Conservation (phyloP, 257 asterid genomes). For the Hygrophila difformis region DNA sequence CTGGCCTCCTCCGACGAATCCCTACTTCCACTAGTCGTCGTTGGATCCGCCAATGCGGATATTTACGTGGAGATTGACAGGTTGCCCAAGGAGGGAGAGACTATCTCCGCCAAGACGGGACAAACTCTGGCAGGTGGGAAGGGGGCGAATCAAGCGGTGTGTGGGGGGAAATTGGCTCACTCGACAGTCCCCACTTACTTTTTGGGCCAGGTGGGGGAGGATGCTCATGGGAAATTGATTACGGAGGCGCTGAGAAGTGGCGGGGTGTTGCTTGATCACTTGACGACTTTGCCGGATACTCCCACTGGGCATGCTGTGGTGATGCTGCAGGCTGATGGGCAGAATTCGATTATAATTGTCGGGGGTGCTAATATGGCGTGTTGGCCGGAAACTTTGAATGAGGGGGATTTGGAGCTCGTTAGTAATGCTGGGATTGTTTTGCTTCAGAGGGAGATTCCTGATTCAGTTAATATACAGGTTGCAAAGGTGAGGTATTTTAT, state of each 20-base stretch:
- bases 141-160: conserved; percentile 96
- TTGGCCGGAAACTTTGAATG: conserved; percentile 61
- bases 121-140: conserved; percentile 88
- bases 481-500: conserved; percentile 60
- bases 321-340: conserved; percentile 81
- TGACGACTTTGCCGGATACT: conserved; percentile 41
- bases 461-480: conserved; percentile 69
- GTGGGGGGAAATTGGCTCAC: conserved; percentile 54
- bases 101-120: conserved; percentile 70
- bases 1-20: conserved; percentile 26
- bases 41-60: conserved; percentile 97
- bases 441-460: conserved; percentile 98
- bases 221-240: conserved; percentile 80
- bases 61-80: conserved; percentile 85
- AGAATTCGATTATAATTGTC: conserved; percentile 80
- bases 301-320: conserved; percentile 98
- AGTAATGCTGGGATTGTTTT: conserved; percentile 74
- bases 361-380: conserved; percentile 87
- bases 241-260: conserved; percentile 52
- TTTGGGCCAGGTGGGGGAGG: conserved; percentile 81
- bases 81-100: conserved; percentile 78
- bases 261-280: conserved; percentile 58
- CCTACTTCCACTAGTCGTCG: conserved; percentile 68
- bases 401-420: conserved; percentile 56
- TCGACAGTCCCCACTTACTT: conserved; percentile 94